Conservation (phyloP, 352 stramenopile species). For the Phytopythium chamaehyphon region DNA sequence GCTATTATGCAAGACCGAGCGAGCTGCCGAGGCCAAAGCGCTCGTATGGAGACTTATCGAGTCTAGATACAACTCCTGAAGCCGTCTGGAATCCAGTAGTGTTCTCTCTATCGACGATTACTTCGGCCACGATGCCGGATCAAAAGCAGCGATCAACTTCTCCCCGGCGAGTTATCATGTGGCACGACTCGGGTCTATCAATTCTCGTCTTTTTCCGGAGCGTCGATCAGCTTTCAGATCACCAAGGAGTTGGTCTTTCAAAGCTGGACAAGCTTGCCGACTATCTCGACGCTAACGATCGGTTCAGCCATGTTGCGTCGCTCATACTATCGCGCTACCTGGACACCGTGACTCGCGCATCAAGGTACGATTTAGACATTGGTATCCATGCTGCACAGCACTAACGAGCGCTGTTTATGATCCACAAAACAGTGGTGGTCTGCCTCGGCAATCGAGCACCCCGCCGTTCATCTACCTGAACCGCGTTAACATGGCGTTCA, state of each 20-base stretch:
- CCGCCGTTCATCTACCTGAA: constrained; percentile 57
- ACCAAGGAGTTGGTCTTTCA: constrained; percentile 5
- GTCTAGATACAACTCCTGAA: constrained; percentile 15
- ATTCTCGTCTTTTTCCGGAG: constrained; percentile 32
- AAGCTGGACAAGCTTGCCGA: constrained; percentile 19
- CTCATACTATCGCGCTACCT: constrained; percentile 29
- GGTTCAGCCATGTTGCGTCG: constrained; percentile 32
- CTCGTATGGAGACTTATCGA: not conserved
- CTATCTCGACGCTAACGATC: constrained; percentile 20
- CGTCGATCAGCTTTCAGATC: constrained; percentile 2
- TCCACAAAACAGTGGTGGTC: not conserved
- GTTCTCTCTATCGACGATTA: constrained; percentile 10
- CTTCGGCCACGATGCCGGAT: too few species aligned
- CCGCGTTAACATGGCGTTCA: constrained; percentile 48
- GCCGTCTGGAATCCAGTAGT: constrained; percentile 40
- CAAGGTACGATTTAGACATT: constrained; percentile 5
- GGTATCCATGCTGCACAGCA: not conserved
- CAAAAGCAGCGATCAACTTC: not conserved
- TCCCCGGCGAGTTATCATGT: constrained; percentile 28
- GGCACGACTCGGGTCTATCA: constrained; percentile 50
- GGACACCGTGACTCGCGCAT: not conserved
- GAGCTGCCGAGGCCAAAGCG: constrained; percentile 13
- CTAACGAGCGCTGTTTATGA: not conserved
- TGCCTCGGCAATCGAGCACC: constrained; percentile 5
- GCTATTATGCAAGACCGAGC: constrained; percentile 35